Evolutionary conservation across 352 stramenopile species (phyloP).

Genomic region (Phytophthora pisi): DNA sequence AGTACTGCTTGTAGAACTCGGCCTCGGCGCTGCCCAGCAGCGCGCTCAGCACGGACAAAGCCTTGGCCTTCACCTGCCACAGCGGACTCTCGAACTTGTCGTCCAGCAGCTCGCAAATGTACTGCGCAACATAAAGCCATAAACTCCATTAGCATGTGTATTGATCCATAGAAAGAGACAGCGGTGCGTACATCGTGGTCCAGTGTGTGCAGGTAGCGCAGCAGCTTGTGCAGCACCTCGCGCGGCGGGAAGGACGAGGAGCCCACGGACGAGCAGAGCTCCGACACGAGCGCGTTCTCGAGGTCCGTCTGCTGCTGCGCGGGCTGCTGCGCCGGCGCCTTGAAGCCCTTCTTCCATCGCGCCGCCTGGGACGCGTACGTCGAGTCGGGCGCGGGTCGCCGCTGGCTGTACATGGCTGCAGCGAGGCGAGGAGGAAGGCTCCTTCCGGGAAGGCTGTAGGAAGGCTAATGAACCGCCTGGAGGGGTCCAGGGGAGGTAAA

Average conservation of each 20-base stretch:
- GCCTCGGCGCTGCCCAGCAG: conserved; percentile 63
- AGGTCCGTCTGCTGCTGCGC: conserved; percentile 52
- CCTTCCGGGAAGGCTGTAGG: not conserved
- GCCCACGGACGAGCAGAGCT: conserved; percentile 81
- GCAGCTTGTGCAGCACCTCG: conserved; percentile 78
- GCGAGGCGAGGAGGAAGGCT: not conserved
- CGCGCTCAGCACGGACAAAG: conserved; percentile 73
- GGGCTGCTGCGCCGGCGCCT: conserved; percentile 18
- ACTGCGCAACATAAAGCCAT: conserved; percentile 38
- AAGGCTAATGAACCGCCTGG: not conserved
- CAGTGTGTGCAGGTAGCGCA: conserved; percentile 73
- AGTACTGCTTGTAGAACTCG: conserved; percentile 77
- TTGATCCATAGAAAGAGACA: not conserved
- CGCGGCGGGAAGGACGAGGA: conserved; percentile 82
- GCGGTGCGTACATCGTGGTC: conserved; percentile 59
- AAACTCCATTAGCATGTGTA: not conserved
- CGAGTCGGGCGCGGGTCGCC: conserved; percentile 41
- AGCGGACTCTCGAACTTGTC: conserved; percentile 83
- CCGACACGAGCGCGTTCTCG: conserved; percentile 70
- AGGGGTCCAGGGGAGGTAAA: not conserved
- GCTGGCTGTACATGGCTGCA: conserved; percentile 38
- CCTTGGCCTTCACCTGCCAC: conserved; percentile 86
- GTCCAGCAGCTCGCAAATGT: conserved; percentile 85
- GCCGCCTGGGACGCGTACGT: conserved; percentile 79
- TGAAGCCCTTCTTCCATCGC: conserved; percentile 81